Base-by-base conservation (phyloP, 495 filamentous ascomycete species). In the Lineolata rhizophorae region DNA sequence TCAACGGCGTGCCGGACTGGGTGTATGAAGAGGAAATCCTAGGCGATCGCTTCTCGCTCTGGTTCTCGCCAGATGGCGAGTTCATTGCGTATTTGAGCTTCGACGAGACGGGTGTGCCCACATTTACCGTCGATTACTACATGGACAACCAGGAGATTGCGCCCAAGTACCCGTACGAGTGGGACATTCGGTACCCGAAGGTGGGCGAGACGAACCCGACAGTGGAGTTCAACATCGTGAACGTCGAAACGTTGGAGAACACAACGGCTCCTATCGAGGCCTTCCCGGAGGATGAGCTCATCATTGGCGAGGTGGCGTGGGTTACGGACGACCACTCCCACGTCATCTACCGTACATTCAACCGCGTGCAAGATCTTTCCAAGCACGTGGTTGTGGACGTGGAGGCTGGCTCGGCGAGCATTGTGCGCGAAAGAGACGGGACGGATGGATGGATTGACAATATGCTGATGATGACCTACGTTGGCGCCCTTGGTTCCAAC, bases 1-100 rank as follows among this genome's bases (percentile, higher is more conserved):
- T 71, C 42, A 65, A 71, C 27, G 66, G 56, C 8, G 56, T 71
- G 3, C 65, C 65, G 0, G 66, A 70, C 33, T 71, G 66, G 66
- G 65, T 71, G 3, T 70, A 71, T 39, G 65, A 70, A 35, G 66
- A 71, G 37, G 66, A 70, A 42, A 63, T 71, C 21, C 59, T 65
- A 28, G 51, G 56, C 17, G 49, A 47, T 36, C 50, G 51, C n/a
- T 53, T 51, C 13, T 50, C 57, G 1, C 49, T 67, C 3, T 70
- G 66, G 66, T 70, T 60, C 36, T 66, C 62, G 1, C 64, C 64
- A 9, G 65, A 71, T 33, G 64, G 60, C 13, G 42, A 64, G 37
- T 57, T 60, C 21, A 52, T 70, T 20, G 64, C 64, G 5, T 71
- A 57, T 32, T 52, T 71, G 32, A 57, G 53, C 36, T 64, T 68